Evolutionary conservation across 768 basidiomycete genomes (phyloP).

Genomic region (Termitomyces sp.): DNA sequence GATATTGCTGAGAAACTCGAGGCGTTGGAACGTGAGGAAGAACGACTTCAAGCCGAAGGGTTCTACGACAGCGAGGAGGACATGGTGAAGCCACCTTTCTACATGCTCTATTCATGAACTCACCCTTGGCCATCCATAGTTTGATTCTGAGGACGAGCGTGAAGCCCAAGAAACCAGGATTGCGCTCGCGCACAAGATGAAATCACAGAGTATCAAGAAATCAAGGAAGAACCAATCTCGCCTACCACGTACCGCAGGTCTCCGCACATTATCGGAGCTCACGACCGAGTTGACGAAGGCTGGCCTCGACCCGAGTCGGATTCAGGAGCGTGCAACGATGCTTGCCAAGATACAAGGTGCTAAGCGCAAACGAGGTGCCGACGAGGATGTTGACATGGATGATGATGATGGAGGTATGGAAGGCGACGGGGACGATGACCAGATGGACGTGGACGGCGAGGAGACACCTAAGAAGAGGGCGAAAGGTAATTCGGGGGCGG

Average conservation of each 20-base stretch:
- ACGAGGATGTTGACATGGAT: slow-evolving; percentile 60
- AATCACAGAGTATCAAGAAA: slow-evolving; percentile 77
- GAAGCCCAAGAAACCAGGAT: slow-evolving; percentile 60
- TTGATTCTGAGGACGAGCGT: slow-evolving; percentile 71
- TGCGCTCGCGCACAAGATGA: slow-evolving; percentile 61
- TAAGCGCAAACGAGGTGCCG: slow-evolving; percentile 63
- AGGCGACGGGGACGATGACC: slow-evolving; percentile 35
- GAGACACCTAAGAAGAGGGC: slow-evolving; percentile 50
- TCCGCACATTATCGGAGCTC: slow-evolving; percentile 70
- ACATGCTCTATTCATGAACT: background rate
- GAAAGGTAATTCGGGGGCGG: slow-evolving; percentile 58
- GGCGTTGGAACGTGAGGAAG: slow-evolving; percentile 95
- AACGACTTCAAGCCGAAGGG: slow-evolving; percentile 87
- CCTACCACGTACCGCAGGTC: slow-evolving; percentile 71
- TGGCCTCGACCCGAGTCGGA: slow-evolving; percentile 82
- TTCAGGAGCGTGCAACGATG: slow-evolving; percentile 84
- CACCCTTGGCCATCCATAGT: slow-evolving; percentile 27
- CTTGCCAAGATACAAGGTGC: slow-evolving; percentile 69
- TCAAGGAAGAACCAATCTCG: slow-evolving; percentile 80
- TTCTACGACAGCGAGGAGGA: slow-evolving; percentile 92
- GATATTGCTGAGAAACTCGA: slow-evolving; percentile 97
- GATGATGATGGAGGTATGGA: slow-evolving; percentile 37
- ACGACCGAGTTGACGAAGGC: slow-evolving; percentile 78
- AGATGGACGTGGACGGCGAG: slow-evolving; percentile 45
- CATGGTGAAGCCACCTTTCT: slow-evolving; percentile 46